Base-by-base conservation (phyloP, 495 filamentous ascomycete species). In the Daldinia concentrica region DNA sequence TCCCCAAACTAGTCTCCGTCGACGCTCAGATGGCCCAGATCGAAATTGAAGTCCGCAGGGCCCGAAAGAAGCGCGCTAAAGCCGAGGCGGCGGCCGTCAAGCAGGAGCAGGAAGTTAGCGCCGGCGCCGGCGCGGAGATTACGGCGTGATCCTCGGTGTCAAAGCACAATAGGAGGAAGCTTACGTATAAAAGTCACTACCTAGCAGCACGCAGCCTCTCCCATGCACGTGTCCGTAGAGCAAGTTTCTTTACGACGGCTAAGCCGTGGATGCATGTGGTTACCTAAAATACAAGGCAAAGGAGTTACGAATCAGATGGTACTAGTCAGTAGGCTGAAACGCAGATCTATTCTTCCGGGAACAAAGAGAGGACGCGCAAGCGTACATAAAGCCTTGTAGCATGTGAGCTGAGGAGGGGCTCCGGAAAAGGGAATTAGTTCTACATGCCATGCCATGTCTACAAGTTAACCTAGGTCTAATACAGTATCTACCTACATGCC, bases 31-130 rank as follows among this genome's bases (percentile, higher is more conserved):
- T 88, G 85, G 77, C 70, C 19, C 72, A 62, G 30, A 66, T 87
- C 29, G 86, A 88, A 74, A 80, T 88, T 36, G 77, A 81, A 64
- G 79, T 88, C 9, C 78, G 86, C 57, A 66, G 85, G 36, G 83
- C 80, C 39, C 77, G 83, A 69, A 88, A 87, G 77, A 80, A 69
- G 73, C 75, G 82, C 36, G 80, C 77, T 3, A 88, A 86, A 65
- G 80, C 79, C 0, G 79, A 76, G 60, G 76, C 68, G 1, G 64
- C 64, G 1, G 63, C 58, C 12, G 48, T 45, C 8, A 69, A 64
- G 29, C 14, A 60, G 59, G 55, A 61, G 36, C 56, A 57, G 62
- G 61, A 72, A 37, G 32, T 22, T 9, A 61, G 37, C 32, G 32
- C 32, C 8, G 32, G 32, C 6, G 6, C 34, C 19, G 48, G 57